These are phyloP conservation scores for Protomyces lactucae-debilis DNA, from an alignment of 1,139 yeast genomes.

Conservation along the genomic window DNA sequence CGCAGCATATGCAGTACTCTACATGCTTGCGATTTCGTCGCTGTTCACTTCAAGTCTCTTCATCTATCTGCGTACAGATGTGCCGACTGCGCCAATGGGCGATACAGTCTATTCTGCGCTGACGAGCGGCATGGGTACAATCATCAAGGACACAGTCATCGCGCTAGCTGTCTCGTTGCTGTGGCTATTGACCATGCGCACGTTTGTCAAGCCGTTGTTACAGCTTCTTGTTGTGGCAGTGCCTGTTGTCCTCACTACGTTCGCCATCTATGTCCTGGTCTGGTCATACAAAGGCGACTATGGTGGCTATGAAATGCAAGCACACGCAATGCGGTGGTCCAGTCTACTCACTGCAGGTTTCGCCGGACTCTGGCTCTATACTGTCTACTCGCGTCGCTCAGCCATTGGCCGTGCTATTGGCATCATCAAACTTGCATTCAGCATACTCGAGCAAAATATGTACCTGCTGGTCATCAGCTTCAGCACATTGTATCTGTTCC, in stretches of 20 bases:
- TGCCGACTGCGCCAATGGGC: constrained; percentile 37
- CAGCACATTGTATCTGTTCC: constrained; percentile 36
- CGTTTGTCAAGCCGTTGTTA: constrained; percentile 39
- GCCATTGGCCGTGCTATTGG: constrained; percentile 41
- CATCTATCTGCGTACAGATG: constrained; percentile 37
- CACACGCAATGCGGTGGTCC: constrained; percentile 41
- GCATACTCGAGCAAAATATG: constrained; percentile 39
- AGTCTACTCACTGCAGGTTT: constrained; percentile 38
- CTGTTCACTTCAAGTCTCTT: constrained; percentile 41
- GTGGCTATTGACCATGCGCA: constrained; percentile 40
- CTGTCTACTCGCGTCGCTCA: constrained; percentile 39
- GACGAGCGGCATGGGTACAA: constrained; percentile 36
- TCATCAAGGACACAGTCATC: constrained; percentile 37
- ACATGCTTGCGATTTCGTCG: constrained; percentile 37
- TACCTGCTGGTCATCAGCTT: constrained; percentile 38
- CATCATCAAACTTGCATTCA: constrained; percentile 40
- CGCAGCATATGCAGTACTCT: constrained; percentile 38
- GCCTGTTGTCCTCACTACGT: constrained; percentile 38
- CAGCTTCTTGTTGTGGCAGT: constrained; percentile 40
- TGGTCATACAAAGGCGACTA: constrained; percentile 40
- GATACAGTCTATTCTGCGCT: constrained; percentile 40
- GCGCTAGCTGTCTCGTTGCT: constrained; percentile 38
- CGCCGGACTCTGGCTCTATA: constrained; percentile 39
- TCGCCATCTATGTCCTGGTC: constrained; percentile 38
- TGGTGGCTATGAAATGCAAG: constrained; percentile 41